Evolutionary conservation across 306 rosid genomes (phyloP), one percentile per base, ranked within the genome.

Genomic region (Adenanthera pavonina): DNA sequence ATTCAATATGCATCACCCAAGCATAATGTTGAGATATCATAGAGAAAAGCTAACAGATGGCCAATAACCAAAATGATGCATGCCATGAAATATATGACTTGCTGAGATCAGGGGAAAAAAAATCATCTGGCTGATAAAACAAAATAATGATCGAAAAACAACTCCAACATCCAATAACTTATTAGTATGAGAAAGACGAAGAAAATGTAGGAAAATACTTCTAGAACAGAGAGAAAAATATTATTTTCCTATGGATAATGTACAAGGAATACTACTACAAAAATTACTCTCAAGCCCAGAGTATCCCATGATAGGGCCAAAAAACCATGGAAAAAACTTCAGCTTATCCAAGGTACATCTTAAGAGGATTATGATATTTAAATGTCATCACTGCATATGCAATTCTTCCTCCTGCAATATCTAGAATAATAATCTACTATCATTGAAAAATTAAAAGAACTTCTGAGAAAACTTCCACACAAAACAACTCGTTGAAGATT

Each of bases 81-180:
- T 40, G 33, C 34, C 72, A 41, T 41, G 34, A 41, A 67, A 67
- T 67, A n/a, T 40, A 34, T 15, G 33, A n/a, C 5, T 59, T 11
- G 36, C 3, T 66, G 15, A 41, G 35, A 13, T 19, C 52, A 68
- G 35, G 1, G 11, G 8, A 41, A 68, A 25, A 68, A 25, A 68
- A 16, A 25, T 25, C 19, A 68, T n/a, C 52, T 0, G 10, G 73
- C 17, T 6, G 54, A 44, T 10, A 46, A 43, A 44, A 69, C 51
- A 43, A 35, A 34, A 30, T 47, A 54, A 41, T 43, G 81, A 78
- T 68, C 20, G 52, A 74, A 69, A 38, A 67, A 67, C 54, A 19
- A 15, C 49, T 72, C 73, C 46, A 56, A 57, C 74, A 72, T 66
- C 61, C 10, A 72, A 8, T 47, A 79, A 80, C 57, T 65, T 51